These are phyloP conservation scores for Brassica incana DNA, from an alignment of 345 rosid species.

Conservation along the genomic window DNA sequence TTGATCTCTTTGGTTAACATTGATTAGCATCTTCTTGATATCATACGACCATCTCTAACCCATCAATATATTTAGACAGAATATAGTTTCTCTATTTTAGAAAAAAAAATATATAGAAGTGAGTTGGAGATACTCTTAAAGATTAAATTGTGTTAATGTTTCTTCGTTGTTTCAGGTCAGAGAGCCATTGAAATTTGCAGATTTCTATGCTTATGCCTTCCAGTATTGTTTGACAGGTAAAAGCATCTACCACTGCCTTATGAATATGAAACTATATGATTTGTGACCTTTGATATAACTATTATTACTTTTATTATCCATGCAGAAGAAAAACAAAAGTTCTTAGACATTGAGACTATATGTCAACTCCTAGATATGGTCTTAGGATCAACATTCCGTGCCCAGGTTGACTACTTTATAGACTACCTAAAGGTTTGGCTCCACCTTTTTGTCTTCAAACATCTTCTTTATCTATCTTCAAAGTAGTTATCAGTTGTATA, in stretches of 20 bases:
- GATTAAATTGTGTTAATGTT: not conserved
- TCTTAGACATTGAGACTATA: conserved; percentile 81
- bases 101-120: not conserved
- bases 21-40: not conserved
- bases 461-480: not conserved
- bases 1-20: not conserved
- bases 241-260: not conserved
- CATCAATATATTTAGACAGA: not conserved
- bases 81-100: not conserved
- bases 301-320: not conserved
- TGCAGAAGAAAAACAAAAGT: conserved; percentile 91
- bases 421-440: conserved; percentile 45
- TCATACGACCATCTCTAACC: not conserved
- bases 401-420: conserved; percentile 73
- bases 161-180: conserved; percentile 55
- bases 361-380: conserved; percentile 83
- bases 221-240: conserved; percentile 90
- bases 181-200: conserved; percentile 66
- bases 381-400: conserved; percentile 66
- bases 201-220: conserved; percentile 84
- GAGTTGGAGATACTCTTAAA: not conserved
- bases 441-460: not conserved
- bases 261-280: not conserved
- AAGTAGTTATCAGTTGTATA: not conserved
- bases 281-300: not conserved